Conservation (phyloP, 768 basidiomycete species). For the Rhodosporidiobolus odoratus region DNA sequence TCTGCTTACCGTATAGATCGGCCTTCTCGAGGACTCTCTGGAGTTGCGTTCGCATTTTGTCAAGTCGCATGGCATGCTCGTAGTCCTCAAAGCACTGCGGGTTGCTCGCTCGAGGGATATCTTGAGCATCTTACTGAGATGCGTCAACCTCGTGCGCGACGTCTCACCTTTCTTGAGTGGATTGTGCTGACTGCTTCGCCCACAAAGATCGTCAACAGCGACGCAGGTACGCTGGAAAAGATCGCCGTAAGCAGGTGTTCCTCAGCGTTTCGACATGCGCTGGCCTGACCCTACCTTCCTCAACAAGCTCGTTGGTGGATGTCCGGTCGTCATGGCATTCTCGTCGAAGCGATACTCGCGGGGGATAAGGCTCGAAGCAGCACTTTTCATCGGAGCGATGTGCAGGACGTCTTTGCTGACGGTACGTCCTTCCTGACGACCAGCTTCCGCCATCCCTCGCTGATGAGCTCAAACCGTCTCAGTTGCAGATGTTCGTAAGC, state of each 20-base stretch:
- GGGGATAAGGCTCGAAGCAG: conserved; percentile 90
- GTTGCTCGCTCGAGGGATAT: conserved; percentile 79
- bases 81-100: conserved; percentile 87
- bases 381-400: conserved; percentile 83
- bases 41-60: conserved; percentile 86
- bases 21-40: conserved; percentile 67
- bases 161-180: conserved; percentile 29
- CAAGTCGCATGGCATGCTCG: conserved; percentile 88
- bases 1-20: conserved; percentile 52
- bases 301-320: conserved; percentile 57
- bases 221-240: conserved; percentile 82
- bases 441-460: no score
- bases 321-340: conserved; percentile 92
- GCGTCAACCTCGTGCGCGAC: conserved; percentile 69
- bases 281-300: conserved; percentile 1
- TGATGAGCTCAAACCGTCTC: neutral
- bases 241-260: conserved; percentile 67
- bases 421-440: neutral
- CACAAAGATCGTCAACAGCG: conserved; percentile 54
- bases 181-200: neutral
- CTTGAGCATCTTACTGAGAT: conserved; percentile 73
- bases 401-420: conserved; percentile 90
- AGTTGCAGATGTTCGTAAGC: conserved; percentile 94
- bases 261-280: neutral
- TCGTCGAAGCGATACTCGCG: conserved; percentile 89